Evolutionary conservation across 805 yeast genomes (phyloP).

Genomic region (Starmerella khaoyaiensis): DNA sequence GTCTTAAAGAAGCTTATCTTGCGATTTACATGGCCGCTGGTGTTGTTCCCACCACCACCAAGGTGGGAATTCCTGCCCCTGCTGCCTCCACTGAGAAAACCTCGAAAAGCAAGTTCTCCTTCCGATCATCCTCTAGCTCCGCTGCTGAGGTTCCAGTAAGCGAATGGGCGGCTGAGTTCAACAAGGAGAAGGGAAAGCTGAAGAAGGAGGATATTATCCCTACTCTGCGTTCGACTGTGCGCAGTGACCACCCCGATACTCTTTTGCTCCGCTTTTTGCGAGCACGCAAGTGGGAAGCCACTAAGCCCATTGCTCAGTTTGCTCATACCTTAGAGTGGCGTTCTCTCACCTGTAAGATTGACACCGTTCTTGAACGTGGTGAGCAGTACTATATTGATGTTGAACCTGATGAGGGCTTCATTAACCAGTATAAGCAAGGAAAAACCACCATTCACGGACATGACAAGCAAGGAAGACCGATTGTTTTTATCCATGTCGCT

Average conservation of each 20-base stretch:
- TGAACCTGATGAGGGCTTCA: constrained; percentile 34
- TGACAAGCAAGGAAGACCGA: constrained; percentile 63
- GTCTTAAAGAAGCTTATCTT: constrained; percentile 32
- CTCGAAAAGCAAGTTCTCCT: constrained; percentile 24
- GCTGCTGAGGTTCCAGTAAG: constrained; percentile 11
- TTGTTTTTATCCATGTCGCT: constrained; percentile 69
- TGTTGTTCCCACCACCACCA: constrained; percentile 21
- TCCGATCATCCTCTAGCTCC: constrained; percentile 13
- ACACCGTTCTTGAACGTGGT: constrained; percentile 51
- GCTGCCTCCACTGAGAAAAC: constrained; percentile 19
- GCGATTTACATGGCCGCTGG: constrained; percentile 22
- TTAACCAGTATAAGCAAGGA: constrained; percentile 44
- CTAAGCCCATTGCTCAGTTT: constrained; percentile 56
- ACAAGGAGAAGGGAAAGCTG: constrained; percentile 39
- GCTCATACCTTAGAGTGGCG: constrained; percentile 71
- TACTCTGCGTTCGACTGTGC: constrained; percentile 46
- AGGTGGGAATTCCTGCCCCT: constrained; percentile 16
- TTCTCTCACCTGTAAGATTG: constrained; percentile 43
- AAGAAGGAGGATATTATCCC: constrained; percentile 40
- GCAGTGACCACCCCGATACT: constrained; percentile 75
- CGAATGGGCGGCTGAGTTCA: constrained; percentile 29
- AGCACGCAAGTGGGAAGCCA: constrained; percentile 77
- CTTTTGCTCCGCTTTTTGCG: constrained; percentile 60
- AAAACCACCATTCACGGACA: constrained; percentile 65
- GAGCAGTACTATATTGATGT: constrained; percentile 47